Evolutionary conservation across 306 rosid species (phyloP).

Genomic region (Aeschynomene evenia): DNA sequence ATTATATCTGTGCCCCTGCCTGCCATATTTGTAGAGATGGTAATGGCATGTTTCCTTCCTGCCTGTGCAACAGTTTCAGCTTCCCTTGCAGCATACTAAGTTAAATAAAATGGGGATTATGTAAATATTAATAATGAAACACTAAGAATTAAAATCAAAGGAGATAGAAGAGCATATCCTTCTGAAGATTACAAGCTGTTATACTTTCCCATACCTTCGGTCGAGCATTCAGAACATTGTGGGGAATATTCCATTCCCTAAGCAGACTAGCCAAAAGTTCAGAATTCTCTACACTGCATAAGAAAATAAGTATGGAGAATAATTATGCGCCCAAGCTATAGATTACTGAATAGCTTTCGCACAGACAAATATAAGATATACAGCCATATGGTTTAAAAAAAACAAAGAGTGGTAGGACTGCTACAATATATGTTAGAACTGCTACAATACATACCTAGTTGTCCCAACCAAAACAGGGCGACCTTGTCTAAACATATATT

Average conservation of each 20-base stretch:
- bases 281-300: constrained; percentile 88
- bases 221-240: constrained; percentile 91
- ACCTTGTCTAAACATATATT: constrained; percentile 84
- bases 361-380: constrained; percentile 13
- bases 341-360: constrained; percentile 18
- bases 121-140: neutral
- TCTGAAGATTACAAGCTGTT: constrained; percentile 22
- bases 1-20: constrained; percentile 99
- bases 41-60: constrained; percentile 89
- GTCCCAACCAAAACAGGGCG: constrained; percentile 97
- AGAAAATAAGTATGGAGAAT: constrained; percentile 31
- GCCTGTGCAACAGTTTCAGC: constrained; percentile 97
- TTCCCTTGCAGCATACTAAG: constrained; percentile 95
- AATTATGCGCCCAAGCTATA: constrained; percentile 16
- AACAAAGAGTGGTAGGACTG: constrained; percentile 16
- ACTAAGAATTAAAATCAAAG: constrained; percentile 3
- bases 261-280: constrained; percentile 84
- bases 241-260: constrained; percentile 75
- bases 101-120: neutral
- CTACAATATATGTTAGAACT: constrained; percentile 17
- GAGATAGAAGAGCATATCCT: constrained; percentile 18
- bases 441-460: constrained; percentile 65
- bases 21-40: constrained; percentile 98
- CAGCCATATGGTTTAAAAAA: neutral
- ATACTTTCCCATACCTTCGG: constrained; percentile 72